Base-by-base conservation (phyloP, 179 eudicot species). In the Pouteria campechiana region DNA sequence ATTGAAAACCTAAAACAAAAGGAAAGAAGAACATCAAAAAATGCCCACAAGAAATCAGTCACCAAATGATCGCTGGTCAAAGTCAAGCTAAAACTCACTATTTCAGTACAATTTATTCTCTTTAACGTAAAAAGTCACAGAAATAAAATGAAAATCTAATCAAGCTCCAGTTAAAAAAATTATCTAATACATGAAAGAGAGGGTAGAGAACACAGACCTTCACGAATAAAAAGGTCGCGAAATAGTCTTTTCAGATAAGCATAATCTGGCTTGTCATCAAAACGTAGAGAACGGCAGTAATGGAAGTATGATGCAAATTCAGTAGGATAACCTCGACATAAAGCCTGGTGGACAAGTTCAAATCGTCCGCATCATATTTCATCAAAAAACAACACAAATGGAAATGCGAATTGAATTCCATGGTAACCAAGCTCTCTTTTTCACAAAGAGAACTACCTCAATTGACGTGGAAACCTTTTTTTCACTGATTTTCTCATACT, bases 291-390 rank as follows among this genome's bases (percentile, higher is more conserved):
- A 35, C 97, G 97, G 53, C 97, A 89, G 54, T 84, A 89, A 51
- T 89, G 97, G 65, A 89, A 89, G 64, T 81, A 89, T 10, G 97
- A 85, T 42, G 89, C 93, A 66, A 89, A 89, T 46, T 89, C 97
- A 22, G 93, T 56, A 12, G 95, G 97, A 69, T 71, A 89, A 61
- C 93, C 85, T 15, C 86, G 89, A 69, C 97, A 89, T 34, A 89
- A 55, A 19, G 86, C 80, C 97, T 89, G 69, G 19, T 9, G 34
- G 25, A 46, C 54, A 36, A 37, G 32, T 11, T 38, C 11, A 14
- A 47, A 23, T 22, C 41, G 31, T 24, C 36, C 34, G 40, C 17
- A 30, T 12, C 41, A 31, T 44, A n/a, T 24, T 30, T 20, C 24
- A 16, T 36, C 15, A 15, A 18, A 23, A 14, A 12, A 16, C 29